Evolutionary conservation across 805 yeast genomes (phyloP).

Genomic region (Tetrapisispora taiwanensis): DNA sequence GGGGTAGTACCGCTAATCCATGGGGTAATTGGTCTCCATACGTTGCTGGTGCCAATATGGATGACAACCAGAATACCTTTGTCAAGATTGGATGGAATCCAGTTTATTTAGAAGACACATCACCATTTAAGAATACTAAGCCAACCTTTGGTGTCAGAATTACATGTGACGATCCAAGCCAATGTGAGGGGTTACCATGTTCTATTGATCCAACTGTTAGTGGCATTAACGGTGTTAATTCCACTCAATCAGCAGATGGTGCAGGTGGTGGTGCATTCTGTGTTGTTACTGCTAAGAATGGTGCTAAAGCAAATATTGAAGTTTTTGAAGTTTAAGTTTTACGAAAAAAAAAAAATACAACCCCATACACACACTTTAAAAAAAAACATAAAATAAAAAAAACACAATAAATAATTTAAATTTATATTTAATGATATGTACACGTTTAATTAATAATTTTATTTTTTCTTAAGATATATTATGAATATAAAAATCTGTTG

Average conservation of each 20-base stretch:
- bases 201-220: conserved; percentile 62
- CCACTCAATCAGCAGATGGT: conserved; percentile 35
- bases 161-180: conserved; percentile 57
- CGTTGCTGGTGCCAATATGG: conserved; percentile 86
- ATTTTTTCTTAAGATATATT: too few relatives aligned
- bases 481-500: too few relatives aligned
- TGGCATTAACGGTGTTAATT: conserved; percentile 47
- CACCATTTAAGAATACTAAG: conserved; percentile 42
- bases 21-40: conserved; percentile 90
- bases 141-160: conserved; percentile 68
- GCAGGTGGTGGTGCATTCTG: conserved; percentile 73
- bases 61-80: conserved; percentile 54
- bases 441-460: neutral
- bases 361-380: too few relatives aligned
- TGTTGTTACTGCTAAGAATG: conserved; percentile 64
- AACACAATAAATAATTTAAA: neutral
- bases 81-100: conserved; percentile 92
- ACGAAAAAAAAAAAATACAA: neutral
- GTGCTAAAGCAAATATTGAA: conserved; percentile 59
- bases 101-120: conserved; percentile 50
- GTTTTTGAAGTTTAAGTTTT: conserved; percentile 35
- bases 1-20: conserved; percentile 67
- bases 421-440: neutral
- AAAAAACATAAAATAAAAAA: neutral
- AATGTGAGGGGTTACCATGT: conserved; percentile 73